Base-by-base conservation (phyloP, 306 rosid genomes). In the Arachis hypogaea region DNA sequence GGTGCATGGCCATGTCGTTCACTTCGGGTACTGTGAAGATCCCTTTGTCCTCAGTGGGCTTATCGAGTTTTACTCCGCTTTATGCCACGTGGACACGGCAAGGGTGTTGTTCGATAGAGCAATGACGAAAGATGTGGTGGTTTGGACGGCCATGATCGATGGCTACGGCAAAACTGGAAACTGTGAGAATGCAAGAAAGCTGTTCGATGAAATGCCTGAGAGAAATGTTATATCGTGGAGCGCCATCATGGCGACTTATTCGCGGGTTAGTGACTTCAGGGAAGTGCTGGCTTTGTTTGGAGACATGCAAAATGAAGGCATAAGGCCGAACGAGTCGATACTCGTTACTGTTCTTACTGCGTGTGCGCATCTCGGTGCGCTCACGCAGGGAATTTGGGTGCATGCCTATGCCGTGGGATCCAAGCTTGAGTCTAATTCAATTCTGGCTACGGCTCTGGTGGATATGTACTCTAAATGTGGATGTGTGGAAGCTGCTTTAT, bases 181-280 rank as follows among this genome's bases (percentile, higher is more conserved):
- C 46, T 74, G 87, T 51, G 81, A 82, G 2, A 85, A 40, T 74
- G 98, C 98, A 0, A 69, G 92, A 63, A 73, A 33, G 9, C 0
- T 93, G 90, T 93, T 93, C 69, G 93, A 93, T 11, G 76, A 84
- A 85, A 93, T 93, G 95, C 91, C 90, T 11, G 83, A 85, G 58
- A 82, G 82, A 76, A 93, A 90, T 54, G 81, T 67, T 3, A 76
- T 93, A 41, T 88, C 95, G 9, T 80, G 85, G 85, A 80, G 87
- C 60, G 82, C 85, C 0, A 77, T 80, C 75, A 84, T 84, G 78
- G 87, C 85, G 0, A 80, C 78, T 1, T 84, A 84, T 68, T 91
- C 78, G 57, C 82, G 73, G 7, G 82, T 77, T 7, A 73, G 77
- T 69, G 69, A 68, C 45, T 80, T 84, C 61, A 84, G 47, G 75